Conservation (phyloP, 495 filamentous ascomycete genomes). For the Xylaria curta region DNA sequence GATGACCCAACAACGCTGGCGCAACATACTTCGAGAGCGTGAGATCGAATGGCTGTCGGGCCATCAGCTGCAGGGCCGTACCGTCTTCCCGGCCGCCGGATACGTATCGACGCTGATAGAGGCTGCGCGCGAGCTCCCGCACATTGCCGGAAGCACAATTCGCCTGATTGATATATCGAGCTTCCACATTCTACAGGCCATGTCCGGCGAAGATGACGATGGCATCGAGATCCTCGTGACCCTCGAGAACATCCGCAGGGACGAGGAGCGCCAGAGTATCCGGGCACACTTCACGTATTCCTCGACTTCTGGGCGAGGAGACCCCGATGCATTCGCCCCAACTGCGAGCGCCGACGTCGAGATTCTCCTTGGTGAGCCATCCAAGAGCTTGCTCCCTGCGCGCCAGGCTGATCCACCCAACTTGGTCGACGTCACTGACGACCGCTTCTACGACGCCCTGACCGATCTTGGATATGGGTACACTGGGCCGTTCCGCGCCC, state of each 20-base stretch:
- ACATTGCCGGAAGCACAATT: no score
- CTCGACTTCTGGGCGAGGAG: no score
- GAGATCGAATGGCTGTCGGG: constrained; percentile 54
- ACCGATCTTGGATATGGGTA: constrained; percentile 22
- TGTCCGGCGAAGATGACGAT: no score
- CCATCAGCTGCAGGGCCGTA: constrained; percentile 47
- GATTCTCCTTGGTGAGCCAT: no score
- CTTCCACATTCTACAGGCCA: no score
- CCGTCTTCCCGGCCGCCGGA: constrained; percentile 61
- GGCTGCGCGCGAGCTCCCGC: constrained; percentile 30
- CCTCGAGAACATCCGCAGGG: no score
- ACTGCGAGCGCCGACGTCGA: no score
- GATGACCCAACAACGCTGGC: constrained; percentile 46
- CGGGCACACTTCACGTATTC: no score
- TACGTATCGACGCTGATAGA: constrained; percentile 59
- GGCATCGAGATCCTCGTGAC: no score
- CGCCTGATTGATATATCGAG: no score
- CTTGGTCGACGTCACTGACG: constrained; percentile 23
- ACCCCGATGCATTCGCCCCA: no score
- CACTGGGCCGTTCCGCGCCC: neutral
- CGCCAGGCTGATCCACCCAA: constrained; percentile 29
- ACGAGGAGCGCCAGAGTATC: no score
- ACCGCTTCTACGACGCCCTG: constrained; percentile 29
- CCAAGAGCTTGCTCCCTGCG: constrained; percentile 16
- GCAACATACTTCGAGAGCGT: constrained; percentile 42